phyloP scores from a whole-genome alignment of 2,329 filamentous ascomycete genomes.

The Tolypocladium capitatum region DNA sequence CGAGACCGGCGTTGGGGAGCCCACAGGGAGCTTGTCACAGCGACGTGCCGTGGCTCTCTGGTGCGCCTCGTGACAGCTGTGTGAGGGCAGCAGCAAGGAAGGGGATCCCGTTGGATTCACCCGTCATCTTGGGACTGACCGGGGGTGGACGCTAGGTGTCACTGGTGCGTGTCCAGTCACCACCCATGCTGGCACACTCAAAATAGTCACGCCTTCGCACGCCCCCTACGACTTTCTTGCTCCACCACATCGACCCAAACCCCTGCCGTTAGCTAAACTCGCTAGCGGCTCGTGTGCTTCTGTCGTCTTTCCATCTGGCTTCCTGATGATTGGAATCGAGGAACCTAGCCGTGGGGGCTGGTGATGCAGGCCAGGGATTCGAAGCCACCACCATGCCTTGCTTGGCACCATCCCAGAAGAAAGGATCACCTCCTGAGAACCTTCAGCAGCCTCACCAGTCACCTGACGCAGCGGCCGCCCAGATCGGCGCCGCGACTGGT shows the following conservation, averaged over 20 bases:
- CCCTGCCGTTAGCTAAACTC: neutral
- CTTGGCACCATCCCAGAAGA: neutral
- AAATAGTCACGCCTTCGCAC: neutral
- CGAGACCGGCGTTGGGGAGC: neutral
- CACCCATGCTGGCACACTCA: neutral
- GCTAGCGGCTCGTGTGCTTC: slow-evolving; percentile 13
- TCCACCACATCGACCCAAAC: neutral
- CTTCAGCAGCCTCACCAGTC: neutral
- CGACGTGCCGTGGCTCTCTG: neutral
- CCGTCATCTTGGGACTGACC: slow-evolving; percentile 3
- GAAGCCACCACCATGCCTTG: neutral
- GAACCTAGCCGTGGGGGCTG: too few species aligned
- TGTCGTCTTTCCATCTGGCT: slow-evolving; percentile 17
- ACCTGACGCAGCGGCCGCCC: slow-evolving; percentile 3
- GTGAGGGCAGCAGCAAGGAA: neutral
- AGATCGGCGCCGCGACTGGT: slow-evolving; percentile 6
- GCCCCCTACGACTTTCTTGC: neutral
- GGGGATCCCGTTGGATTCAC: neutral
- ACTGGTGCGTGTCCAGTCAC: neutral
- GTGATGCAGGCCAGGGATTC: neutral
- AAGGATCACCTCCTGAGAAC: neutral
- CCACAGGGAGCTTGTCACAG: neutral
- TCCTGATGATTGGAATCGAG: slow-evolving; percentile 10
- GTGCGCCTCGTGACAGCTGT: neutral
- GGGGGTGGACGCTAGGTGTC: slow-evolving; percentile 3